Evolutionary conservation across 2,329 filamentous ascomycete species (phyloP).

Genomic region (Phyllosticta ampelicida): DNA sequence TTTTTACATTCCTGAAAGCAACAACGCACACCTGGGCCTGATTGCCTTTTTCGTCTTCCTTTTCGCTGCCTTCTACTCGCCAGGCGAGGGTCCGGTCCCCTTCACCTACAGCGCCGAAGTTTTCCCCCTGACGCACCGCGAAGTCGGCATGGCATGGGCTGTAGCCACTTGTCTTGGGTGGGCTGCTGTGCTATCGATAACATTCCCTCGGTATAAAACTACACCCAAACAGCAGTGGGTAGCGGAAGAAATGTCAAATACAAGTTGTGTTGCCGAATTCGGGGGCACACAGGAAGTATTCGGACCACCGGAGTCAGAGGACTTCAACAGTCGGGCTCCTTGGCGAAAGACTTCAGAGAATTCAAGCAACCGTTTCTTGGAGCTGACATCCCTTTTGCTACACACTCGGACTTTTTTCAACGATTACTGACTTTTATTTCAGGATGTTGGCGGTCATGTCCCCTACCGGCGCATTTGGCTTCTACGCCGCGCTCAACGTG

Average conservation of each 20-base stretch:
- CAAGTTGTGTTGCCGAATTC: too few species aligned
- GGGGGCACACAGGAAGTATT: too few species aligned
- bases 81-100: constrained; percentile 46
- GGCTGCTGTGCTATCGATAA: constrained; percentile 50
- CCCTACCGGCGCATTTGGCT: constrained; percentile 47
- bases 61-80: constrained; percentile 36
- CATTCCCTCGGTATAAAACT: constrained; percentile 52
- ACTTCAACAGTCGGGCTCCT: too few species aligned
- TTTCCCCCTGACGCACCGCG: constrained; percentile 59
- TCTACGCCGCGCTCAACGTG: constrained; percentile 51
- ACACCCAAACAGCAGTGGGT: too few species aligned
- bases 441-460: constrained; percentile 43
- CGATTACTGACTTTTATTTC: too few species aligned
- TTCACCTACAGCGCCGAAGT: constrained; percentile 61
- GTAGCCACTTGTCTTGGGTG: constrained; percentile 56
- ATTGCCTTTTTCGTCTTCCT: constrained; percentile 49
- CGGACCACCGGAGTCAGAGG: too few species aligned
- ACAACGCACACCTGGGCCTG: constrained; percentile 34
- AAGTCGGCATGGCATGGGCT: constrained; percentile 60
- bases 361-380: too few species aligned
- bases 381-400: too few species aligned
- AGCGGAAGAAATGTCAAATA: too few species aligned
- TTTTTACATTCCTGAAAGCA: constrained; percentile 37
- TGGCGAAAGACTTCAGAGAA: too few species aligned
- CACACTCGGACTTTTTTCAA: too few species aligned